Evolutionary conservation across 108 stramenopile genomes (phyloP), one percentile per base, ranked within the genome.

Genomic region (Skeletonema menzelii): DNA sequence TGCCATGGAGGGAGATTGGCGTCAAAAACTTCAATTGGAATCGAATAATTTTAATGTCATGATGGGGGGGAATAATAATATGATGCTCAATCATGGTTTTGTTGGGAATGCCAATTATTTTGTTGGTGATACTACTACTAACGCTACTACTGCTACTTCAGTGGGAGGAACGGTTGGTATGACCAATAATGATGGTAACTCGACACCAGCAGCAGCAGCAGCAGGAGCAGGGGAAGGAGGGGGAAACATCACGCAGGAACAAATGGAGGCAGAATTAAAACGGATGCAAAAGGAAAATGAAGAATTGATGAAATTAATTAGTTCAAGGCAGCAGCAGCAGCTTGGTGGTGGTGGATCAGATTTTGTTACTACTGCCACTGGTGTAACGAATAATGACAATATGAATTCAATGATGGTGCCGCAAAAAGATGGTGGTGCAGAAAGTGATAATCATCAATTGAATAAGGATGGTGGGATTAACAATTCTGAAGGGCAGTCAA

Each of bases 11-110:
- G 49, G 49, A 53, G 49, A 53, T 22, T 53, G 49, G 49, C 49
- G 22, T 53, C 49, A 53, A 24, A 53, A 22, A 22, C 49, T 53
- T 53, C 22, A 53, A 53, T 53, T 53, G 49, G 49, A 53, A 53
- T 17, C 19, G 17, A n/a, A 42, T 42, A 3, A 42, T 42, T 15
- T 4, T 15, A 42, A 42, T 42, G 40, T 2, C 10, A 10, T 37
- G 35, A 10, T 37, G 11, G 40, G 40, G 40, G 5, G 3, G 40
- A 11, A 15, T 3, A 15, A n/a, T 11, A 42, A 15, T n/a, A 42
- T n/a, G n/a, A n/a, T n/a, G n/a, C n/a, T n/a, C n/a, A n/a, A n/a
- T n/a, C n/a, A n/a, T n/a, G n/a, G n/a, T n/a, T n/a, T n/a, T n/a
- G 15, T 42, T 42, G 4, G 2, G 5, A 5, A n/a, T 15, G 15